Evolutionary conservation across 129 eudicot genomes (phyloP), one percentile per base, ranked within the genome.

Genomic region (Logfia minima): DNA sequence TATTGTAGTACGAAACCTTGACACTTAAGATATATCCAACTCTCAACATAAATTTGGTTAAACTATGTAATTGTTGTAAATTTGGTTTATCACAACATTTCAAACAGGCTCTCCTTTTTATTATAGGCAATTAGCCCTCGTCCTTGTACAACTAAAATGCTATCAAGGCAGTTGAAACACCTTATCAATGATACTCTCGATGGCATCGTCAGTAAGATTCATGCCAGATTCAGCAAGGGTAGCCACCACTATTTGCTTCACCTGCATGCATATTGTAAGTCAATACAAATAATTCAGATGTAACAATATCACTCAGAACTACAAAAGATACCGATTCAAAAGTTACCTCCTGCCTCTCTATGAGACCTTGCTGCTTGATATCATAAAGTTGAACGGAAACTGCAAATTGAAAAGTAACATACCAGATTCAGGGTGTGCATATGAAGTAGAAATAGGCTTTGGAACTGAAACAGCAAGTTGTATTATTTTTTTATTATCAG

Each of bases 201-300:
- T 76, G 66, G 87, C 95, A 75, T 84, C 91, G 48, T 89, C 92
- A 0, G 88, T 78, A 37, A 89, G 88, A 74, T 89, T 89, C 95
- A 89, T 89, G 67, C 89, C 91, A 22, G 95, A 89, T 79, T 89
- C 95, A 34, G 95, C 95, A 80, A 89, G 89, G 52, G 91, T 89
- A 8, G 95, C 95, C 52, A 83, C 95, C 37, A 87, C 88, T 92
- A 89, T 89, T 78, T 87, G 91, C 81, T 89, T 87, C 43, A 89
- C 95, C 79, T 63, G 26, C 71, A 43, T 63, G 32, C 51, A 31
- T 29, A 53, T 75, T 10, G 29, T 26, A 67, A 34, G 11, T 67
- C 24, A n/a, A 35, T 66, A 68, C 19, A 28, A 68, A 37, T 39
- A 0, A 37, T 21, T 22, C 52, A 68, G 16, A 68, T 37, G 72